Conservation (phyloP, 176 grass and related monocot species). For the Musa acuminata region DNA sequence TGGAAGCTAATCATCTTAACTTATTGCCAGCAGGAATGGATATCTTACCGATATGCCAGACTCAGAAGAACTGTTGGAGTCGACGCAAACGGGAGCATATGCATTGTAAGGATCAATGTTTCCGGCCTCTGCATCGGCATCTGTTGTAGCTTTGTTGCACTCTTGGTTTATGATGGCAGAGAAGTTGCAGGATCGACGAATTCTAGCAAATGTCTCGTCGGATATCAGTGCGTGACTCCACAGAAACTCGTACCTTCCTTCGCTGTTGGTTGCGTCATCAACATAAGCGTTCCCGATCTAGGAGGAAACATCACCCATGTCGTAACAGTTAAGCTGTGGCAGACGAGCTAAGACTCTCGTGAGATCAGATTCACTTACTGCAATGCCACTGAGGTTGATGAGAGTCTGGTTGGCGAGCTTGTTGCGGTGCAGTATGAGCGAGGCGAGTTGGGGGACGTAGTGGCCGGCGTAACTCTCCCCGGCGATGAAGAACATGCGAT, state of each 20-base stretch:
- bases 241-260: neutral
- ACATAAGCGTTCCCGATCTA: slow-evolving; percentile 18
- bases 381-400: slow-evolving; percentile 33
- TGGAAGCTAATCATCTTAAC: neutral
- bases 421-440: slow-evolving; percentile 31
- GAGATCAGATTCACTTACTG: neutral
- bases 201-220: neutral
- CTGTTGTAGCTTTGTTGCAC: neutral
- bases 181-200: neutral
- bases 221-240: slow-evolving; percentile 13
- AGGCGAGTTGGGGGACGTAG: slow-evolving; percentile 32
- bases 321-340: neutral
- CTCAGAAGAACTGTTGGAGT: too few species aligned
- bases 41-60: neutral
- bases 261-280: neutral
- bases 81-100: neutral
- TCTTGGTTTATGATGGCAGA: neutral
- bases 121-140: neutral
- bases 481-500: slow-evolving; percentile 38
- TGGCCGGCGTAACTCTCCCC: slow-evolving; percentile 56
- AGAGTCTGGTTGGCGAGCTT: neutral
- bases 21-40: neutral
- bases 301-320: neutral
- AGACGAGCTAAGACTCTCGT: too few species aligned
- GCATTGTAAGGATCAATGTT: neutral